Percentiles rank a stretch among this genome's conserved stretches.
Evolutionary conservation across 2,329 filamentous ascomycete genomes (phyloP).

Genomic region (Dissoconium aciculare): DNA sequence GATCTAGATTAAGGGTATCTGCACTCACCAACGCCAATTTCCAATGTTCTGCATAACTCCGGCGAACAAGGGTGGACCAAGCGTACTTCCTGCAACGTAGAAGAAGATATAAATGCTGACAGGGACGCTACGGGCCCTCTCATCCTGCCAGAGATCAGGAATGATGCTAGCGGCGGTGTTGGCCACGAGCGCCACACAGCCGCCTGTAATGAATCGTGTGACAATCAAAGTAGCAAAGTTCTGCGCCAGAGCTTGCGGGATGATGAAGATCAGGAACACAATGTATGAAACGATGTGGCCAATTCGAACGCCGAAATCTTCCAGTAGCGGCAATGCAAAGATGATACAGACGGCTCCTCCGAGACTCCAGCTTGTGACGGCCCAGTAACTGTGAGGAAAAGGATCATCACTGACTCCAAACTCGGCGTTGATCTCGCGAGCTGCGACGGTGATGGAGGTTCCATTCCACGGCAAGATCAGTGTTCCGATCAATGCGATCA

Average conservation of each 20-base stretch:
- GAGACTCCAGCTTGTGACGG: slow-evolving; percentile 24
- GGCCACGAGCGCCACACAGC: slow-evolving; percentile 23
- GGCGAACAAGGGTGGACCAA: slow-evolving; percentile 25
- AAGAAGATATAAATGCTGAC: slow-evolving; percentile 24
- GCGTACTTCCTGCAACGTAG: slow-evolving; percentile 23
- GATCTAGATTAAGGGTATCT: not conserved
- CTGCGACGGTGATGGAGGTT: slow-evolving; percentile 25
- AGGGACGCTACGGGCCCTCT: slow-evolving; percentile 21
- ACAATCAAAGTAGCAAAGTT: slow-evolving; percentile 27
- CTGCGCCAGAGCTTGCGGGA: slow-evolving; percentile 26
- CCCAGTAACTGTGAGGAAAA: slow-evolving; percentile 29
- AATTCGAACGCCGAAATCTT: slow-evolving; percentile 23
- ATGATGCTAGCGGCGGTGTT: slow-evolving; percentile 26
- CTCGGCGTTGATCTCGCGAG: slow-evolving; percentile 19
- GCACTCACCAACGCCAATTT: slow-evolving; percentile 23
- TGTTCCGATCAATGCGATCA: slow-evolving; percentile 20
- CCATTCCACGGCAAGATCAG: slow-evolving; percentile 23
- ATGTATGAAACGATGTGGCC: slow-evolving; percentile 21
- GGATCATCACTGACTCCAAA: slow-evolving; percentile 23
- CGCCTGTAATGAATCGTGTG: slow-evolving; percentile 26
- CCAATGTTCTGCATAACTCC: slow-evolving; percentile 19
- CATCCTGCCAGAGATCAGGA: slow-evolving; percentile 26
- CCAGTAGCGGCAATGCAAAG: slow-evolving; percentile 24
- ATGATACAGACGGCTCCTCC: slow-evolving; percentile 26
- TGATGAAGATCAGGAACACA: slow-evolving; percentile 25